Base-by-base conservation (phyloP, 768 basidiomycete genomes). In the Psilocybe cyanescens region DNA sequence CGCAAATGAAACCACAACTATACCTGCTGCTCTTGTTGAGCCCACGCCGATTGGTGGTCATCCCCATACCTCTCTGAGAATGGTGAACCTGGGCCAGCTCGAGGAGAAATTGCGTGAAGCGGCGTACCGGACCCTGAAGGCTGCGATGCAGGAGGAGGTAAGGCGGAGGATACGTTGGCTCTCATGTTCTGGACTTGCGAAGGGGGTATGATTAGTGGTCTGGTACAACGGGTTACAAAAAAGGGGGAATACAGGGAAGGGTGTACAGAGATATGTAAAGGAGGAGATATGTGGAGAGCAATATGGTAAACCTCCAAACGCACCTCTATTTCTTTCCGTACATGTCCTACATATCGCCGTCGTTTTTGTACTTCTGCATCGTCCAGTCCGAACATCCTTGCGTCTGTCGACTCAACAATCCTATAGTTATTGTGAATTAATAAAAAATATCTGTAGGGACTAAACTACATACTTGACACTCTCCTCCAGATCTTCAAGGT, bases 401-500 rank as follows among this genome's bases (percentile, higher is more conserved):
- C 89, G 37, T 92, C 95, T 0, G 88, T 90, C 9, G 86, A 84
- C 71, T 97, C 96, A 0, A 97, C 92, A 45, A 95, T 92, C 72
- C 93, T 95, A 68, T 3, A 45, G 2, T 16, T n/a, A 47, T 19
- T 16, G 5, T 46, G 1, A 12, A 19, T 39, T 8, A 8, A 30
- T 39, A 14, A 44, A 4, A 54, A 61, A 52, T 62, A 24, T 37
- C 2, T 33, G 1, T 24, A 24, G 17, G 39, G 33, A 24, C 35
- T 47, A 24, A 8, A 12, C 35, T 24, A 71, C 84, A 65, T 73
- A 93, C 92, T 86, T 89, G 47, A 99, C 95, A 69, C 93, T 95
- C 70, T 94, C 94, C 53, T 97, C 95, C n/a, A 99, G 76, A 71
- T 95, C 95, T 62, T 95, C 93, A 24, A 97, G 72, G 76, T 98